Evolutionary conservation across 495 filamentous ascomycete genomes (phyloP).

Genomic region (Neurospora sp.): DNA sequence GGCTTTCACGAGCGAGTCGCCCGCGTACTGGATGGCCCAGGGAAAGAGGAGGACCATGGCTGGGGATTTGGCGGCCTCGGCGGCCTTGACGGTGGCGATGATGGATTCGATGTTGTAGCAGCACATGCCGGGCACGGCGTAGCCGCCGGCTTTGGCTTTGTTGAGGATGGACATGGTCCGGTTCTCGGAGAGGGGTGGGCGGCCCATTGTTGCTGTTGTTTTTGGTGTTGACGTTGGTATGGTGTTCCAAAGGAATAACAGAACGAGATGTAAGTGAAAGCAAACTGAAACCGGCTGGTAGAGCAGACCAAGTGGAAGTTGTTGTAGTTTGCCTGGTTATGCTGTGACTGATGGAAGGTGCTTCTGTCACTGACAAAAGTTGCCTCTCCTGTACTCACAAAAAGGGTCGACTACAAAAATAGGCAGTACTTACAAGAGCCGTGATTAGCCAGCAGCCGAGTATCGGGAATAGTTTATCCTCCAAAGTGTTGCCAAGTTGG

Average conservation of each 20-base stretch:
- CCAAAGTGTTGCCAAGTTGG: background rate
- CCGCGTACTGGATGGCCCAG: slow-evolving; percentile 69
- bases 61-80: slow-evolving; percentile 61
- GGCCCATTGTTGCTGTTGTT: slow-evolving; percentile 31
- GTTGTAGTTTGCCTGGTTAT: background rate
- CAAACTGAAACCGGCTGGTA: background rate
- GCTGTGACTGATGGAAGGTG: background rate
- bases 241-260: background rate
- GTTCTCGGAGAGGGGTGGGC: slow-evolving; percentile 44
- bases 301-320: background rate
- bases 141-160: slow-evolving; percentile 52
- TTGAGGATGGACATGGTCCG: slow-evolving; percentile 59
- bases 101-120: slow-evolving; percentile 83
- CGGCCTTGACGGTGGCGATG: slow-evolving; percentile 67
- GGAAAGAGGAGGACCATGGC: slow-evolving; percentile 82
- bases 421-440: background rate
- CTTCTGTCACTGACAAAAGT: background rate
- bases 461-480: background rate
- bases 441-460: background rate
- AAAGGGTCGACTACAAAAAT: background rate
- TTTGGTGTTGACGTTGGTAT: background rate
- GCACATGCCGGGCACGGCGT: slow-evolving; percentile 68
- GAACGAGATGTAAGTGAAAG: background rate
- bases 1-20: slow-evolving; percentile 36
- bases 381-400: background rate